Base-by-base conservation (phyloP, 805 yeast species). In the Monosporozyma unispora region DNA sequence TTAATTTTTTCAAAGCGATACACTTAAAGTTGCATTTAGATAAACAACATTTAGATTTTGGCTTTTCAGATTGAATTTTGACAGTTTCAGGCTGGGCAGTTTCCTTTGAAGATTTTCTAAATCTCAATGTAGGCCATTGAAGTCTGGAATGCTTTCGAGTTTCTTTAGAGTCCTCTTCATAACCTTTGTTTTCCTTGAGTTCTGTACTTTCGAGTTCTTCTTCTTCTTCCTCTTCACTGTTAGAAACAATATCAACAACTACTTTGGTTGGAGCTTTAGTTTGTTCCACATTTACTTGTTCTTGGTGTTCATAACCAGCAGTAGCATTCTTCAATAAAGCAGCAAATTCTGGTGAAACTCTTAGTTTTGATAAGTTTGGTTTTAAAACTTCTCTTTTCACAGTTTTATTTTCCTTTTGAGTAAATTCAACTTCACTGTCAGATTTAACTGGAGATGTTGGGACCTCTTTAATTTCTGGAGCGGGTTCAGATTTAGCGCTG, bases 281-380 rank as follows among this genome's bases (percentile, higher is more conserved):
- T 42, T 42, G 19, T 16, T 35, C 21, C 18, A 39, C 31, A 11
- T 23, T 23, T 31, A 27, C 10, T 14, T 16, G 12, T 29, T 22
- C 22, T 10, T 19, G 5, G 9, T 39, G 8, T 19, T 39, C n/a
- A 10, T 39, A 6, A 16, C 10, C 8, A 16, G 22, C 44, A 23
- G 37, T 19, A 1, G 53, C 52, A 3, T 40, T 33, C 3, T 44
- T 18, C 48, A 70, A 57, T 25, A 63, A 61, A n/a, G 69, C 56
- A 3, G 73, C 71, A 46, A 71, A 64, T 10, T 59, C 66, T 7
- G 57, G 31, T 21, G 66, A 61, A 10, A 66, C 59, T 12, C 58
- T 64, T 44, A 64, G 54, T 31, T 61, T 62, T 1, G 62, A 51
- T 10, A 66, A 50, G 47, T 62, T 63, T 16, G 69, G 67, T 12